phyloP scores from a whole-genome alignment of 208 protist species.

The Balamuthia mandrillaris region DNA sequence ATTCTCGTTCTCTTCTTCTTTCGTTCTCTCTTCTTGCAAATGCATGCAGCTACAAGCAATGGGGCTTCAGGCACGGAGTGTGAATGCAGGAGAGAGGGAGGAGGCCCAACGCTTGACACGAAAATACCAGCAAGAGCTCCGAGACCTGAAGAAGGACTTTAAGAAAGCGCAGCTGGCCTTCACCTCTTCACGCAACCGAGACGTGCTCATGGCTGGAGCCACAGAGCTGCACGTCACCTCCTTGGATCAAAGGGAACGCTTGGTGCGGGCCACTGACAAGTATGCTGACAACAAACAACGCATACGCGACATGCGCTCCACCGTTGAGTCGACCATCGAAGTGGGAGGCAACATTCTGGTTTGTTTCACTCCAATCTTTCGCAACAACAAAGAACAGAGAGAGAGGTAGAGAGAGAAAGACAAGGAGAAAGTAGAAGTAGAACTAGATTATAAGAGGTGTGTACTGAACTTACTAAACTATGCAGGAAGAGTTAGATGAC shows the following conservation, averaged over 20 bases:
- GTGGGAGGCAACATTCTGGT: too few relatives aligned
- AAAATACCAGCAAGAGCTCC: background rate
- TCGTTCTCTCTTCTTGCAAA: background rate
- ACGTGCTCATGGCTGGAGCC: background rate
- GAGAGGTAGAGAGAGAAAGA: too few relatives aligned
- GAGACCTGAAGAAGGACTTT: background rate
- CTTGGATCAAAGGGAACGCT: background rate
- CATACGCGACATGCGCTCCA: too few relatives aligned
- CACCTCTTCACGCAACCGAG: background rate
- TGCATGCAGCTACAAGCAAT: constrained; percentile 12
- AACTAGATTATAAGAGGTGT: too few relatives aligned
- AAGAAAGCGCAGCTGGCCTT: background rate
- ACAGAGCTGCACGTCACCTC: background rate
- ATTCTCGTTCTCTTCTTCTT: background rate
- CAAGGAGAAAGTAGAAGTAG: too few relatives aligned
- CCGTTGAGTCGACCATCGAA: too few relatives aligned
- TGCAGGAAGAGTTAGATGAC: background rate
- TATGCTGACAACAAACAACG: constrained; percentile 6
- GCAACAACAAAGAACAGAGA: too few relatives aligned
- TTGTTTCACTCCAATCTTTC: too few relatives aligned
- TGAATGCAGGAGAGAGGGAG: background rate
- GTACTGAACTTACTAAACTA: too few relatives aligned
- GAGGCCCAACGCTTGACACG: background rate
- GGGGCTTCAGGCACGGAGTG: constrained; percentile 1
- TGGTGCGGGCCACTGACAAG: background rate